These are phyloP conservation scores for Cystobasidium onofrii DNA, from an alignment of 768 basidiomycete species.

Conservation along the genomic window DNA sequence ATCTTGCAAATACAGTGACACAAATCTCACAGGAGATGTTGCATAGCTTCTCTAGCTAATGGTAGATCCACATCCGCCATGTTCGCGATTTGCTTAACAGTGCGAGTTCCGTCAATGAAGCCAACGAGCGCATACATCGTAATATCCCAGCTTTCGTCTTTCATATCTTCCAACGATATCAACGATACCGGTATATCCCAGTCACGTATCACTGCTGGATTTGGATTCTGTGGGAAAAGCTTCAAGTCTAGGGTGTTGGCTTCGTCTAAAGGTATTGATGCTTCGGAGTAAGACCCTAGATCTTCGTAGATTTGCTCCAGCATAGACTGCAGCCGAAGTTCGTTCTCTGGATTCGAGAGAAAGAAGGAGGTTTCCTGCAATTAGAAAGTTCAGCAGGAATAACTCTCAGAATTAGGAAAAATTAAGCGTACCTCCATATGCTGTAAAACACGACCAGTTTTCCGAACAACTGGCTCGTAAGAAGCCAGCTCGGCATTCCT, in stretches of 20 bases:
- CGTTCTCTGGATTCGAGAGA: conserved; percentile 64
- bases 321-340: conserved; percentile 64
- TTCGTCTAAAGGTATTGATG: conserved; percentile 75
- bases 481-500: conserved; percentile 82
- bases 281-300: conserved; percentile 92
- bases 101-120: conserved; percentile 82
- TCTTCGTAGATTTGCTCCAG: conserved; percentile 96
- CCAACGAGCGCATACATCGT: conserved; percentile 72
- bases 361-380: conserved; percentile 80
- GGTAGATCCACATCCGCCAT: conserved; percentile 79
- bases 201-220: conserved; percentile 77
- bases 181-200: conserved; percentile 94
- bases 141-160: conserved; percentile 91
- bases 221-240: conserved; percentile 92
- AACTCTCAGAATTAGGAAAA: not conserved
- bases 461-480: conserved; percentile 90
- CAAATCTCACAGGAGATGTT: conserved; percentile 76
- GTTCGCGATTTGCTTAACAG: conserved; percentile 81
- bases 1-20: not conserved
- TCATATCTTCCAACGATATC: conserved; percentile 68
- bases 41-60: conserved; percentile 74
- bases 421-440: conserved; percentile 67
- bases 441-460: conserved; percentile 79
- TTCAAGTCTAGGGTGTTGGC: conserved; percentile 94
- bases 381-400: not conserved